Conservation (phyloP, 495 filamentous ascomycete genomes). For the Talaromyces liani region DNA sequence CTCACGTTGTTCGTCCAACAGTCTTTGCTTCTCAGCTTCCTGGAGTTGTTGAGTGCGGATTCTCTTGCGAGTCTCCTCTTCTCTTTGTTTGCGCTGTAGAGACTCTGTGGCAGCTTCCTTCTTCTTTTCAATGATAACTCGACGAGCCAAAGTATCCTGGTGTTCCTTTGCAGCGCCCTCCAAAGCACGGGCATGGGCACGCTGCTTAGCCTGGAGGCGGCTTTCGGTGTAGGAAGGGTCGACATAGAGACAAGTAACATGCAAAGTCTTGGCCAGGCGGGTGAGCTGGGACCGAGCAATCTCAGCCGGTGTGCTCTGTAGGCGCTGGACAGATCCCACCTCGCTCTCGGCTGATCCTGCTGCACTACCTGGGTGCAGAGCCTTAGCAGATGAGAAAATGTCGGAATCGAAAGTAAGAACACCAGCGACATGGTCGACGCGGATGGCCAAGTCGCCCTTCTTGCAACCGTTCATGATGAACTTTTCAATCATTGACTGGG, state of each 20-base stretch:
- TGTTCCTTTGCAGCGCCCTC: constrained; percentile 89
- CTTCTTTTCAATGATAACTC: constrained; percentile 88
- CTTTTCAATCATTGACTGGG: constrained; percentile 88
- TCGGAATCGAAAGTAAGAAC: constrained; percentile 96
- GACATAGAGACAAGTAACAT: constrained; percentile 88
- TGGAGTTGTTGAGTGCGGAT: constrained; percentile 76
- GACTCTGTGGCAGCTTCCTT: constrained; percentile 87
- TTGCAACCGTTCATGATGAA: constrained; percentile 99
- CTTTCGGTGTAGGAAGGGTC: constrained; percentile 79
- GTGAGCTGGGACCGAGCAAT: constrained; percentile 93
- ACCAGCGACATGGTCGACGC: constrained; percentile 89
- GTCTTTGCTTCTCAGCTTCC: constrained; percentile 78
- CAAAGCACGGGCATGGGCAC: constrained; percentile 70
- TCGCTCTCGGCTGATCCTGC: constrained; percentile 88
- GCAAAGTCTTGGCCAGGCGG: constrained; percentile 83
- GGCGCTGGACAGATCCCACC: constrained; percentile 76
- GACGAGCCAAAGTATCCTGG: constrained; percentile 76
- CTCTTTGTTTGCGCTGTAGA: constrained; percentile 79
- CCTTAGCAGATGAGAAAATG: constrained; percentile 95
- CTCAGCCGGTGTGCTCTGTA: constrained; percentile 95
- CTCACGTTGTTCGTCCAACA: constrained; percentile 83
- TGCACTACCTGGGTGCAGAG: constrained; percentile 74
- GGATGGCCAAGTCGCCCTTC: constrained; percentile 96
- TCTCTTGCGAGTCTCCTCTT: constrained; percentile 79
- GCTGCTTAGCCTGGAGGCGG: constrained; percentile 69